Evolutionary conservation across 2,329 filamentous ascomycete species (phyloP), one percentile per base, ranked within the genome.

Genomic region (Talaromyces sp.): DNA sequence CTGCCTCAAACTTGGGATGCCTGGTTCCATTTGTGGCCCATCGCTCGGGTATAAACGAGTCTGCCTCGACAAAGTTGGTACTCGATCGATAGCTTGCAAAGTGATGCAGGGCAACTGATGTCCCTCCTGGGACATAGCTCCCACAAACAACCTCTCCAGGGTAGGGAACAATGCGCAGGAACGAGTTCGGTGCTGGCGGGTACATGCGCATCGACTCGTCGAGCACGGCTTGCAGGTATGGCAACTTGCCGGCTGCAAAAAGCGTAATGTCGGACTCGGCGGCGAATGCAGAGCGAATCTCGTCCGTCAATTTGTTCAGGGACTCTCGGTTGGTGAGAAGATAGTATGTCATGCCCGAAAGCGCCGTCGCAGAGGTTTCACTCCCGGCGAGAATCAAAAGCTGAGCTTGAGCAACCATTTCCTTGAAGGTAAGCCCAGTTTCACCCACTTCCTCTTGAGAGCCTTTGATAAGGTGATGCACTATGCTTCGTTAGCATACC

Each of bases 21-120:
- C 47, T 54, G 5, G 23, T 52, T 30, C 28, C 50, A 28, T 61
- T 54, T 5, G 31, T 36, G 4, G 68, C 23, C 12, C 67, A 70
- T 34, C 83, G 75, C 66, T 85, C 81, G 0, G 83, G 83, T 5
- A 71, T 73, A 66, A 78, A 86, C 0, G 67, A 68, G 27, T 78
- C 70, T 0, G 83, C 77, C 1, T 81, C 72, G 9, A 71, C 72
- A 67, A 83, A 85, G 65, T 81, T 73, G 9, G 70, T 67, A 1
- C 76, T 71, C 56, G 77, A 78, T 63, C 77, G 77, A 64, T 79
- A 79, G n/a, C 78, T 71, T 2, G 79, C 72, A 67, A 73, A 81
- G 40, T 83, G 80, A 51, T 76, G 74, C 1, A 82, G 71, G 0
- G 75, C 72, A 0, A 83, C 73, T 3, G 69, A 65, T 1, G 77